These are phyloP conservation scores for Zangia roseola DNA, from an alignment of 768 basidiomycete genomes.

Conservation along the genomic window DNA sequence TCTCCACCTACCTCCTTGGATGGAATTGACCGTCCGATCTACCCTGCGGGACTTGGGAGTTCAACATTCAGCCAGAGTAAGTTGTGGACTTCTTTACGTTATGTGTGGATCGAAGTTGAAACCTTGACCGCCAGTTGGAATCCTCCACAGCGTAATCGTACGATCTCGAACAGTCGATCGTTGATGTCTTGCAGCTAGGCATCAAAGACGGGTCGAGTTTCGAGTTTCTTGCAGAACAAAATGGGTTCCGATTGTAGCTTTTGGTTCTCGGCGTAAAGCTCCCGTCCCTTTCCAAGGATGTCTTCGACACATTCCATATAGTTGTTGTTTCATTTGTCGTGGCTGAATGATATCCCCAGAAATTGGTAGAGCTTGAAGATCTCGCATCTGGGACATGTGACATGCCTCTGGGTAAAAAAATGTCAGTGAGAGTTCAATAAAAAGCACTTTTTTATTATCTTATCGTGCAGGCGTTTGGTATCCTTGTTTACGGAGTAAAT, in stretches of 20 bases:
- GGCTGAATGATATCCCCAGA: conserved; percentile 99
- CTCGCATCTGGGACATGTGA: conserved; percentile 98
- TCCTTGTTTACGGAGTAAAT: conserved; percentile 99
- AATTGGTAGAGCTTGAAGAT: conserved; percentile 97
- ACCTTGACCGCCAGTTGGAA: conserved; percentile 89
- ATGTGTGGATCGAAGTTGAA: conserved; percentile 99
- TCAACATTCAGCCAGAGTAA: conserved; percentile 94
- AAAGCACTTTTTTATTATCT: conserved; percentile 43
- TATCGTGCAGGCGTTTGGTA: conserved; percentile 92
- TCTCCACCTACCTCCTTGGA: no score
- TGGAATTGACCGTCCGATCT: no score
- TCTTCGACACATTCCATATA: conserved; percentile 99
- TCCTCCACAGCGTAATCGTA: conserved; percentile 65
- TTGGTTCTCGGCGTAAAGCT: conserved; percentile 98
- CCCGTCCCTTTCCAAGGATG: conserved; percentile 97
- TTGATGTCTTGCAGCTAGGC: conserved; percentile 97
- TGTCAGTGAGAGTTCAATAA: neutral
- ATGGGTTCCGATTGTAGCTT: conserved; percentile 89
- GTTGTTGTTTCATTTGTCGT: conserved; percentile 95
- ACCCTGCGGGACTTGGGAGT: conserved; percentile 96
- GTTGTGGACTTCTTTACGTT: conserved; percentile 96
- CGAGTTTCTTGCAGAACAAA: conserved; percentile 94
- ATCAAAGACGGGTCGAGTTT: conserved; percentile 90
- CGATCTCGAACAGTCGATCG: conserved; percentile 91
- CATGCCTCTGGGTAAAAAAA: conserved; percentile 77